Evolutionary conservation across 2,329 filamentous ascomycete species (phyloP).

Genomic region (Fusarium sulawesiense): DNA sequence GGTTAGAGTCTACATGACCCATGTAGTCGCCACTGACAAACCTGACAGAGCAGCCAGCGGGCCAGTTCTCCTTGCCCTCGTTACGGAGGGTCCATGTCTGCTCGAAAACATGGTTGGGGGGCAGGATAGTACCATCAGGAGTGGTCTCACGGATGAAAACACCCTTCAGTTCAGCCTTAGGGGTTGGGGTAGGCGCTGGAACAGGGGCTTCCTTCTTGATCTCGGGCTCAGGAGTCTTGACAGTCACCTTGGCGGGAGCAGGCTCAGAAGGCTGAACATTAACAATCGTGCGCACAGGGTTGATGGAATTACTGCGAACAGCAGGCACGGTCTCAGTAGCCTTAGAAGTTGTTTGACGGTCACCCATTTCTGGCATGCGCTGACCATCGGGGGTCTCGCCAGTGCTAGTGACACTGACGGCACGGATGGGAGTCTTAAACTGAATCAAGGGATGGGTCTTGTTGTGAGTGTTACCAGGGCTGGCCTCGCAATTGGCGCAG

Average conservation of each 20-base stretch:
- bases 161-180: constrained; percentile 57
- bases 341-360: constrained; percentile 61
- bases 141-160: constrained; percentile 83
- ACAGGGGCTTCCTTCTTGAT: constrained; percentile 45
- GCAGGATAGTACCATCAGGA: constrained; percentile 78
- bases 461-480: constrained; percentile 87
- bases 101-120: constrained; percentile 79
- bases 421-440: constrained; percentile 91
- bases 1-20: constrained; percentile 86
- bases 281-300: constrained; percentile 75
- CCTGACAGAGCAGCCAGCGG: constrained; percentile 87
- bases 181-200: constrained; percentile 35
- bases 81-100: constrained; percentile 95
- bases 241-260: constrained; percentile 12
- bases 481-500: constrained; percentile 92
- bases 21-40: constrained; percentile 97
- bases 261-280: constrained; percentile 74
- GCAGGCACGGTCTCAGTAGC: constrained; percentile 59
- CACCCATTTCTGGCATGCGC: constrained; percentile 77
- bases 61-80: constrained; percentile 82
- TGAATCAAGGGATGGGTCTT: constrained; percentile 97
- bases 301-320: constrained; percentile 60
- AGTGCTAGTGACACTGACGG: constrained; percentile 86
- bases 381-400: constrained; percentile 79
- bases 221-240: constrained; percentile 17